phyloP scores from a whole-genome alignment of 805 yeast species.

The Trichomonascus vanleenenianus region DNA sequence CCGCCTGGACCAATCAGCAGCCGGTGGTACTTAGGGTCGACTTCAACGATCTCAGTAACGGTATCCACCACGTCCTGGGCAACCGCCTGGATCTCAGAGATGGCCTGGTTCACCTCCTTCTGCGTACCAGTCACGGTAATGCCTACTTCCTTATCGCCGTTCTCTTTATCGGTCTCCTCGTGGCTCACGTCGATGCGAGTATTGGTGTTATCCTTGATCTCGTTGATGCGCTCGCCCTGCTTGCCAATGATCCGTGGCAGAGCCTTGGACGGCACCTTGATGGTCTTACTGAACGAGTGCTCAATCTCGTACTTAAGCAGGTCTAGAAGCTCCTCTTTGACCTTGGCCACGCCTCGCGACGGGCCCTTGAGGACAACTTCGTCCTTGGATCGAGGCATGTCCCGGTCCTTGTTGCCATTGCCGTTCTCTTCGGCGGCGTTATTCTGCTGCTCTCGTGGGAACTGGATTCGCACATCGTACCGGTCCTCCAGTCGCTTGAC shows the following conservation, averaged over 20 bases:
- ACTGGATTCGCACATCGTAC: constrained; percentile 71
- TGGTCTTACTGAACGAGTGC: constrained; percentile 60
- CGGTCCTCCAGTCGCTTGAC: constrained; percentile 81
- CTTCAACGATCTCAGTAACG: constrained; percentile 49
- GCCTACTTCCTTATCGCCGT: constrained; percentile 43
- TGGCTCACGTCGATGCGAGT: constrained; percentile 34
- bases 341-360: constrained; percentile 77
- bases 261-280: constrained; percentile 64
- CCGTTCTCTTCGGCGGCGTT: constrained; percentile 23
- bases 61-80: constrained; percentile 59
- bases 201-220: constrained; percentile 64
- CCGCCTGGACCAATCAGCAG: constrained; percentile 76
- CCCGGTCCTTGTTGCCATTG: constrained; percentile 10
- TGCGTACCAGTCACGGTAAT: constrained; percentile 74
- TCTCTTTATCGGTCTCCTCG: constrained; percentile 41
- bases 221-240: constrained; percentile 73
- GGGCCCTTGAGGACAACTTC: constrained; percentile 80
- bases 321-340: constrained; percentile 76
- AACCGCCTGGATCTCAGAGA: constrained; percentile 50
- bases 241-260: constrained; percentile 86
- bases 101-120: constrained; percentile 66
- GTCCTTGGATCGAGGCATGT: constrained; percentile 28
- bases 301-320: constrained; percentile 80
- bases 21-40: constrained; percentile 68
- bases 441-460: constrained; percentile 43